Percentiles rank a stretch among this genome's conserved stretches.
These are phyloP conservation scores for Alternaria postmessia DNA, from an alignment of 2,329 filamentous ascomycete species.

Conservation along the genomic window DNA sequence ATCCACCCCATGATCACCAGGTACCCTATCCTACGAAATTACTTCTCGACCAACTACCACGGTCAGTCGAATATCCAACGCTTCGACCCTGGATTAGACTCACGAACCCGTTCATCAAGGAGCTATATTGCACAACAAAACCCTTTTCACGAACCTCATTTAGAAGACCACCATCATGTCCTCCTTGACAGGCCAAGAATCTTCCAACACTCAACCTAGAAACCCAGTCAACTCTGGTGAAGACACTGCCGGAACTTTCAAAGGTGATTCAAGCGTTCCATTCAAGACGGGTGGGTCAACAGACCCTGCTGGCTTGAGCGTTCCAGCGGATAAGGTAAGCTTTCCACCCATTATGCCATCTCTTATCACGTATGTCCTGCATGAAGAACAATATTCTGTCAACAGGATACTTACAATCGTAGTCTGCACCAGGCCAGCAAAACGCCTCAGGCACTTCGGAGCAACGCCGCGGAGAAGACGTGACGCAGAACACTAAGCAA, in stretches of 20 bases:
- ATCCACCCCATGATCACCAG: neutral
- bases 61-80: neutral
- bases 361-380: neutral
- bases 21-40: neutral
- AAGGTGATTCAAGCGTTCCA: slow-evolving; percentile 14
- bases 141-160: neutral
- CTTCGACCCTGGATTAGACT: neutral
- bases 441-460: slow-evolving; percentile 21
- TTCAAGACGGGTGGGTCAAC: slow-evolving; percentile 12
- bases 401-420: neutral
- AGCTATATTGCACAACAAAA: neutral
- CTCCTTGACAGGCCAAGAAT: slow-evolving; percentile 25
- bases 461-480: slow-evolving; percentile 17
- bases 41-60: neutral
- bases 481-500: slow-evolving; percentile 13
- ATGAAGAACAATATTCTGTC: too few relatives aligned
- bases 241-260: slow-evolving; percentile 6
- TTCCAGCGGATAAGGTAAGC: slow-evolving; percentile 16
- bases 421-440: slow-evolving; percentile 10
- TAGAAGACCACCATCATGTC: slow-evolving; percentile 10
- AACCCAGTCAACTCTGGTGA: slow-evolving; percentile 19
- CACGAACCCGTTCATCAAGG: too few relatives aligned
- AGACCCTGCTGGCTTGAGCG: slow-evolving; percentile 8
- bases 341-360: neutral
- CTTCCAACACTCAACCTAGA: slow-evolving; percentile 20